Conservation (phyloP, 78 protist genomes). For the Dictyostelium intermedium region DNA sequence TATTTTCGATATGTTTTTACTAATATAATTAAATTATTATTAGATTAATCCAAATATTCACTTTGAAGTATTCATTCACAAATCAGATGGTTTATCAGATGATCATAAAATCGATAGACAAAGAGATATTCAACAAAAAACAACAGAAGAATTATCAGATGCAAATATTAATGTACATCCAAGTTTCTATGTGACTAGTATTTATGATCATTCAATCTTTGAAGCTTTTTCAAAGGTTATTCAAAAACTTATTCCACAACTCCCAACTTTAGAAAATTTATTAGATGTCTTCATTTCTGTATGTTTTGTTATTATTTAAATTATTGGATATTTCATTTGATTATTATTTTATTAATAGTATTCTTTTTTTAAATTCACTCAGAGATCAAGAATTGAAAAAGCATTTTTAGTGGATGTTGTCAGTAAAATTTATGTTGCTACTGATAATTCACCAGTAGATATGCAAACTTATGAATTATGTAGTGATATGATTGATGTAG, state of each 20-base stretch:
- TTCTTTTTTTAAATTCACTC: neutral
- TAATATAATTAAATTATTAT: neutral
- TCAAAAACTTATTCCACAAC: slow-evolving; percentile 96
- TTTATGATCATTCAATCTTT: slow-evolving; percentile 97
- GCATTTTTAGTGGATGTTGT: slow-evolving; percentile 97
- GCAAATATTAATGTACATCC: slow-evolving; percentile 79
- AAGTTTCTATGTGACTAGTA: slow-evolving; percentile 94
- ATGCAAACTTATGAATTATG: slow-evolving; percentile 96
- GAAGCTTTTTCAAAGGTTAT: slow-evolving; percentile 97
- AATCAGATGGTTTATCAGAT: slow-evolving; percentile 94
- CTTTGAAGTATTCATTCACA: slow-evolving; percentile 97
- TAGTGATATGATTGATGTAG: slow-evolving; percentile 97
- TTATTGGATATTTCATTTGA: neutral
- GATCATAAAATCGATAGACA: slow-evolving; percentile 92
- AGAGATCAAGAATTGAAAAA: slow-evolving; percentile 95
- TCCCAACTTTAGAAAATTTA: slow-evolving; percentile 93
- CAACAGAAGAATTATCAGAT: slow-evolving; percentile 87
- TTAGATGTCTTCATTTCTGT: slow-evolving; percentile 92
- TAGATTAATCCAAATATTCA: slow-evolving; percentile 86
- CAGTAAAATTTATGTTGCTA: slow-evolving; percentile 96
- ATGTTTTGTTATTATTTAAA: neutral
- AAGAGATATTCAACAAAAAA: slow-evolving; percentile 91
- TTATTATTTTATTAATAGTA: neutral
- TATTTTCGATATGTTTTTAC: neutral
- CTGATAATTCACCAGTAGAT: slow-evolving; percentile 96